phyloP scores from a whole-genome alignment of 345 rosid species.

The Alliaria petiolata region DNA sequence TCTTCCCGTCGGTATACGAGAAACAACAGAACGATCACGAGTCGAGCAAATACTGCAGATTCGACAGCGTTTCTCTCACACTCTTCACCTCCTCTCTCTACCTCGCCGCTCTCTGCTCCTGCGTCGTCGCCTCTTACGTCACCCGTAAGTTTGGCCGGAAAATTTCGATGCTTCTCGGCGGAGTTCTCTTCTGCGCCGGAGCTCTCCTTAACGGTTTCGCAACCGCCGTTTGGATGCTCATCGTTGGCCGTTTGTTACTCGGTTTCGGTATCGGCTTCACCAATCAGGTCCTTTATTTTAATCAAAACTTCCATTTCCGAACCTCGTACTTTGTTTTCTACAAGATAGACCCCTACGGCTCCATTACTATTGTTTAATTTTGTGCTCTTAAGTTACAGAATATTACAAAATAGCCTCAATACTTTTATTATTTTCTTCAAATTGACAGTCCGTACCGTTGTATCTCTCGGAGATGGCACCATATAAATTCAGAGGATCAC shows the following conservation, averaged over 20 bases:
- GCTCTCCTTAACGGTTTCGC: constrained; percentile 79
- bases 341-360: background rate
- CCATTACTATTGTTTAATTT: too few species aligned
- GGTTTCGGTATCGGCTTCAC: constrained; percentile 95
- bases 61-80: constrained; percentile 58
- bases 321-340: background rate
- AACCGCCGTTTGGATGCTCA: constrained; percentile 69
- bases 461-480: constrained; percentile 97
- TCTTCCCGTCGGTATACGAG: constrained; percentile 59
- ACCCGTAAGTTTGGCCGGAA: constrained; percentile 70
- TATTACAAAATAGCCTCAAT: background rate
- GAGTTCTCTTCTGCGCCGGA: constrained; percentile 65
- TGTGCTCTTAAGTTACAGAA: background rate
- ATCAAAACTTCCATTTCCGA: background rate
- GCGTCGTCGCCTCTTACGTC: constrained; percentile 63
- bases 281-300: constrained; percentile 58
- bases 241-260: constrained; percentile 72
- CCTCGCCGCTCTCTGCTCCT: constrained; percentile 70
- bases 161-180: constrained; percentile 83
- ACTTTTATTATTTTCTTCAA: background rate
- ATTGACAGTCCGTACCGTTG: constrained; percentile 72
- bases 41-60: constrained; percentile 62
- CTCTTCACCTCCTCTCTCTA: constrained; percentile 89
- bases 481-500: constrained; percentile 74
- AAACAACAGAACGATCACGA: constrained; percentile 35